Conservation (phyloP, 257 asterid species). For the Capsicum chinense region DNA sequence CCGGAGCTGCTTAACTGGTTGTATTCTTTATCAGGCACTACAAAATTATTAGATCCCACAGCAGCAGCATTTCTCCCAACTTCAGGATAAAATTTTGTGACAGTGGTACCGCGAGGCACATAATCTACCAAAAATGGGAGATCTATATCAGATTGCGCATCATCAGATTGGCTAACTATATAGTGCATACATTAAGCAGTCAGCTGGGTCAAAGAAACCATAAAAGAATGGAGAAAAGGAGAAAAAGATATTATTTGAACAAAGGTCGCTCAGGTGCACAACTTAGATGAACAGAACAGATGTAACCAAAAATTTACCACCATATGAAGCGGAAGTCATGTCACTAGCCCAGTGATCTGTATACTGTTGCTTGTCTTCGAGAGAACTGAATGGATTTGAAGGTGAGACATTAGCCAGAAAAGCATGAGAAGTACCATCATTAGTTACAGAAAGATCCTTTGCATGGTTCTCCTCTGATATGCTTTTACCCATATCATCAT, state of each 20-base stretch:
- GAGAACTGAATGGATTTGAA: constrained; percentile 43
- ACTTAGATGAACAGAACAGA: constrained; percentile 14
- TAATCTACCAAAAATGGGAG: constrained; percentile 42
- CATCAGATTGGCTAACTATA: background rate
- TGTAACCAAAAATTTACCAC: constrained; percentile 51
- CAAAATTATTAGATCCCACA: constrained; percentile 34
- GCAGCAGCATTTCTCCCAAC: constrained; percentile 42
- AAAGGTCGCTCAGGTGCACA: background rate
- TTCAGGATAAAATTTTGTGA: constrained; percentile 42
- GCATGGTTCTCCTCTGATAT: constrained; percentile 41
- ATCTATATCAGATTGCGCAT: constrained; percentile 30
- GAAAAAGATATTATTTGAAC: constrained; percentile 1
- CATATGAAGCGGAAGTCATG: constrained; percentile 47
- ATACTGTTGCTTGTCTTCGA: constrained; percentile 47
- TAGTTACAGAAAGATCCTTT: constrained; percentile 45
- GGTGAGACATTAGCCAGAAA: constrained; percentile 45
- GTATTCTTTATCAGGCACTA: constrained; percentile 51
- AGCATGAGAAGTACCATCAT: constrained; percentile 47
- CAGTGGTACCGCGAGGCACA: constrained; percentile 44
- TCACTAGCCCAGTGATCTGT: constrained; percentile 43
- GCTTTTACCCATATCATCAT: constrained; percentile 41
- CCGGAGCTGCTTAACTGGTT: constrained; percentile 46
- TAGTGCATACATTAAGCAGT: background rate
- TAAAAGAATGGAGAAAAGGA: constrained; percentile 28
- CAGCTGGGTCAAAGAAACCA: constrained; percentile 19